A percentile compares a stretch with the other conserved stretches of the same genome.
phyloP scores from a whole-genome alignment of 2,329 filamentous ascomycete species.

The Zopfia rhizophila region DNA sequence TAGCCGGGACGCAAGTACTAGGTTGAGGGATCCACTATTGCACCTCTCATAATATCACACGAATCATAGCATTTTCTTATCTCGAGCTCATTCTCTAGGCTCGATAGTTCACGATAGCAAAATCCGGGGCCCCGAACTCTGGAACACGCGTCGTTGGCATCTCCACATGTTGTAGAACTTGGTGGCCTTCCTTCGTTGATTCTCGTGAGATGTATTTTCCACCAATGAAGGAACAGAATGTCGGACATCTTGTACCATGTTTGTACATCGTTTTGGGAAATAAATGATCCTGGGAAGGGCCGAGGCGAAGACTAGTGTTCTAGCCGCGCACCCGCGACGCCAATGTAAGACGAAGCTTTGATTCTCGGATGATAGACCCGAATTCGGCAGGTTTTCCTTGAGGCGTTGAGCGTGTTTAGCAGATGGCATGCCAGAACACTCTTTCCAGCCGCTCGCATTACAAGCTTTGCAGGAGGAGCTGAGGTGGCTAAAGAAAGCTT shows the following conservation, averaged over 20 bases:
- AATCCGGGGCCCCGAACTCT: slow-evolving; percentile 38
- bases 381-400: slow-evolving; percentile 24
- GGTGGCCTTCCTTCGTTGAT: slow-evolving; percentile 18
- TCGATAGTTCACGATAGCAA: slow-evolving; percentile 13
- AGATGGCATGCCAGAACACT: no score
- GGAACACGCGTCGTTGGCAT: slow-evolving; percentile 14
- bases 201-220: slow-evolving; percentile 30
- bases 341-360: no score
- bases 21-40: slow-evolving; percentile 23
- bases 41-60: slow-evolving; percentile 36
- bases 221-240: slow-evolving; percentile 41
- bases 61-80: slow-evolving; percentile 33
- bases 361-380: no score
- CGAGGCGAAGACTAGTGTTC: not conserved
- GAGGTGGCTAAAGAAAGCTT: slow-evolving; percentile 34
- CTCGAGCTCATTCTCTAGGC: slow-evolving; percentile 10
- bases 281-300: no score
- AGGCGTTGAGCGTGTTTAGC: no score
- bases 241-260: no score
- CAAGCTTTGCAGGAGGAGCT: slow-evolving; percentile 34
- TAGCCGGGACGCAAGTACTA: slow-evolving; percentile 31
- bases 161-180: slow-evolving; percentile 20
- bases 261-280: no score
- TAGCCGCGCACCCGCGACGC: slow-evolving; percentile 19
- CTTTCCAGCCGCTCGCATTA: no score